phyloP scores from a whole-genome alignment of 192 early-diverging fungal genomes.

The Rhizoclosmatium globosum region DNA sequence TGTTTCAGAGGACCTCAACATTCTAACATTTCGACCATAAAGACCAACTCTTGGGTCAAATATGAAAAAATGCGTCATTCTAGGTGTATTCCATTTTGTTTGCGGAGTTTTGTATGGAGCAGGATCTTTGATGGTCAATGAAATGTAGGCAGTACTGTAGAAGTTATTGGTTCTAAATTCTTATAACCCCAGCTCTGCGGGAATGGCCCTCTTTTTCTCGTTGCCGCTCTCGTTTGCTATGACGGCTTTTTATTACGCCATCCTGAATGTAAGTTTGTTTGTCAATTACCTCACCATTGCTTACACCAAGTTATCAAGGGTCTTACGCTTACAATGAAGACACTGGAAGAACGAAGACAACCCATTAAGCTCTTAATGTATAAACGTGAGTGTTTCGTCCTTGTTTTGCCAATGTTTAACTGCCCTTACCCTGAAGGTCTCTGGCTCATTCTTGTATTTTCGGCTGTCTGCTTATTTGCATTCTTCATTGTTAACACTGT shows the following conservation, averaged over 20 bases:
- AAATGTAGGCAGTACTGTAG: conserved; percentile 46
- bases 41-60: conserved; percentile 87
- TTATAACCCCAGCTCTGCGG: conserved; percentile 44
- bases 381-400: conserved; percentile 54
- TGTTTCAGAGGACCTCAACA: background rate
- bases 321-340: conserved; percentile 77
- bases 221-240: conserved; percentile 89
- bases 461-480: conserved; percentile 71
- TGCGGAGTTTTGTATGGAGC: conserved; percentile 88
- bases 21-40: background rate
- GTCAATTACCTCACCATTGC: background rate
- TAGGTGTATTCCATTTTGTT: conserved; percentile 85
- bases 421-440: conserved; percentile 50
- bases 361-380: conserved; percentile 94
- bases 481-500: conserved; percentile 89
- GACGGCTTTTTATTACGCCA: conserved; percentile 96
- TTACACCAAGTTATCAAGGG: conserved; percentile 21
- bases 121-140: conserved; percentile 75
- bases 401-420: background rate
- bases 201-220: conserved; percentile 80
- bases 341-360: conserved; percentile 82
- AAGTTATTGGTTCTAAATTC: background rate
- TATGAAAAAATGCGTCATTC: conserved; percentile 85
- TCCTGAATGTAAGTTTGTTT: conserved; percentile 65
- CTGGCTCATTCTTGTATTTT: conserved; percentile 80